Percentiles rank a stretch among this genome's conserved stretches.
Conservation (phyloP, 2,329 filamentous ascomycete genomes). For the Ophiosphaerella korrae region DNA sequence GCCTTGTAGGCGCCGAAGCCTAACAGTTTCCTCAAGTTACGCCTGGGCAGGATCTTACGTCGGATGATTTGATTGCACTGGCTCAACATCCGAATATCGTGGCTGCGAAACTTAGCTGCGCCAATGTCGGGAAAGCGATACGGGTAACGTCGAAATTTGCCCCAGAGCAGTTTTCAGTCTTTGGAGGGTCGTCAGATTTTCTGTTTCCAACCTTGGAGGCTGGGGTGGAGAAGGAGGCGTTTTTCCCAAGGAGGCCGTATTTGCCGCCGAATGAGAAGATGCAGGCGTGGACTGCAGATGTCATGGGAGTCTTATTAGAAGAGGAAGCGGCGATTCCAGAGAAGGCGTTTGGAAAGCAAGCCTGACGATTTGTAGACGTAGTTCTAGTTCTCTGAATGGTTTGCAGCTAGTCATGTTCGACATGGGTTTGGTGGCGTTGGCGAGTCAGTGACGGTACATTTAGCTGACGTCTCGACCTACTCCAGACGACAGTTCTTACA, state of each 20-base stretch:
- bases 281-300: slow-evolving; percentile 52
- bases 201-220: slow-evolving; percentile 57
- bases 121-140: slow-evolving; percentile 65
- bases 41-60: slow-evolving; percentile 71
- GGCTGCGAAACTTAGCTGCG: slow-evolving; percentile 70
- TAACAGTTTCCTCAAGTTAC: slow-evolving; percentile 68
- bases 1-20: no score
- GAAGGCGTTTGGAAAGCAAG: neutral
- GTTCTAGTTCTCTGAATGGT: no score
- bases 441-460: no score
- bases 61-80: slow-evolving; percentile 62
- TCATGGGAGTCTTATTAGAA: slow-evolving; percentile 46
- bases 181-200: slow-evolving; percentile 72
- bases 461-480: no score
- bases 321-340: slow-evolving; percentile 27
- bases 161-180: slow-evolving; percentile 64
- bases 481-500: no score
- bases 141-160: slow-evolving; percentile 59
- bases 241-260: slow-evolving; percentile 54
- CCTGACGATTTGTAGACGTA: no score
- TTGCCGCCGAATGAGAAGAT: slow-evolving; percentile 44
- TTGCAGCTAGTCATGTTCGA: no score
- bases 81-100: slow-evolving; percentile 63
- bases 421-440: no score
- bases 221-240: slow-evolving; percentile 50